These are phyloP conservation scores for Gracilariopsis chorda DNA, from an alignment of 23 red algal genomes.

Conservation along the genomic window DNA sequence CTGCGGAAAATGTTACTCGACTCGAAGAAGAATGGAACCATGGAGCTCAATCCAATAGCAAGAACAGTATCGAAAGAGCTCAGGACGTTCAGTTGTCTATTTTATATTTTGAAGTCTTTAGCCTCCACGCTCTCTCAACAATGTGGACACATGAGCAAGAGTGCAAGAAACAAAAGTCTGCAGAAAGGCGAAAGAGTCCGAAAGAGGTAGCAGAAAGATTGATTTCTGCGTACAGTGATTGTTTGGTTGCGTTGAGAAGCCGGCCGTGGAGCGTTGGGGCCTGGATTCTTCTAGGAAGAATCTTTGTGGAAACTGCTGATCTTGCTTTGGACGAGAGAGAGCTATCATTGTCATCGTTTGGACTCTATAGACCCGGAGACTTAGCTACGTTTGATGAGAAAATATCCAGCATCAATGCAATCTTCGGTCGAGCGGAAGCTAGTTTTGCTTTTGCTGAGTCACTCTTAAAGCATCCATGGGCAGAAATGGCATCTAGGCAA, in stretches of 20 bases:
- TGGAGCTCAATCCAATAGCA: neutral
- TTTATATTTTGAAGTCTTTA: slow-evolving; percentile 53
- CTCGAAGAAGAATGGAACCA: slow-evolving; percentile 58
- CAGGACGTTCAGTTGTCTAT: slow-evolving; percentile 31
- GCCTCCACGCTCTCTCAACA: slow-evolving; percentile 34
- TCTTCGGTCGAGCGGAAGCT: slow-evolving; percentile 47
- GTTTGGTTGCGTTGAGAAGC: slow-evolving; percentile 44
- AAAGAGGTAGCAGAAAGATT: slow-evolving; percentile 55
- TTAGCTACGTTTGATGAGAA: slow-evolving; percentile 35
- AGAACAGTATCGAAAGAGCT: neutral
- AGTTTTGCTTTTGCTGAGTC: slow-evolving; percentile 62
- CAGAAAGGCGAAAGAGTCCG: slow-evolving; percentile 43
- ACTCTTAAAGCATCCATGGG: slow-evolving; percentile 38
- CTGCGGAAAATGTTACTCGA: slow-evolving; percentile 38
- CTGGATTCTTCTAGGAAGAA: slow-evolving; percentile 59
- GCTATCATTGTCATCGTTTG: slow-evolving; percentile 45
- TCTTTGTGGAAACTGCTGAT: slow-evolving; percentile 61
- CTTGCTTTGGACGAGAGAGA: slow-evolving; percentile 68
- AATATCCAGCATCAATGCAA: slow-evolving; percentile 15
- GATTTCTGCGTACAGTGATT: slow-evolving; percentile 39
- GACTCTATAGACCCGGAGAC: slow-evolving; percentile 35
- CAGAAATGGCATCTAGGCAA: slow-evolving; percentile 1
- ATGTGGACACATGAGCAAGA: slow-evolving; percentile 40
- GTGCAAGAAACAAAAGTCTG: slow-evolving; percentile 68
- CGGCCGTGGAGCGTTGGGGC: slow-evolving; percentile 67